A percentile compares a stretch with the other conserved stretches of the same genome.
phyloP scores from a whole-genome alignment of 2,329 filamentous ascomycete species.

The Pyrenochaeta sp. region DNA sequence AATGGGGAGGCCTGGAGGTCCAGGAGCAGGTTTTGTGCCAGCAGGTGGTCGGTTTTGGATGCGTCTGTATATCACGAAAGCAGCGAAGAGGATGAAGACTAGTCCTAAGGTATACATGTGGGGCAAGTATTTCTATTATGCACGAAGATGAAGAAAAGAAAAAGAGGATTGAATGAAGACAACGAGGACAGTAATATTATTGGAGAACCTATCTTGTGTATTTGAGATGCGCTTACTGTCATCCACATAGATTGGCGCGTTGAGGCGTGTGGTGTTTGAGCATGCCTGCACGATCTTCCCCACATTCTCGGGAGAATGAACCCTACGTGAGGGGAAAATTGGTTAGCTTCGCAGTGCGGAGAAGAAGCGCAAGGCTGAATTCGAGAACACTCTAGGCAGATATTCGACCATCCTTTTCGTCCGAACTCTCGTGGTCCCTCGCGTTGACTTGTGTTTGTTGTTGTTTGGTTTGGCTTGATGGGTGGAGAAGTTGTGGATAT shows the following conservation, averaged over 20 bases:
- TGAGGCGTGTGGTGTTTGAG: slow-evolving; percentile 2
- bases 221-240: slow-evolving; percentile 5
- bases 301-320: slow-evolving; percentile 17
- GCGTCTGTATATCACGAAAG: slow-evolving; percentile 19
- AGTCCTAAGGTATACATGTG: slow-evolving; percentile 28
- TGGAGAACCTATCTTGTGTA: neutral
- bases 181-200: neutral
- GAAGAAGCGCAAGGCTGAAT: neutral
- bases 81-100: slow-evolving; percentile 14
- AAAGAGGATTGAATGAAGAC: neutral
- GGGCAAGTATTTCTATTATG: slow-evolving; percentile 6
- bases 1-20: slow-evolving; percentile 34
- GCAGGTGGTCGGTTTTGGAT: slow-evolving; percentile 19
- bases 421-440: neutral
- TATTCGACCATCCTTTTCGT: neutral
- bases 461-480: too few species aligned
- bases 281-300: slow-evolving; percentile 13
- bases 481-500: too few species aligned
- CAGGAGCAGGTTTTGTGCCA: slow-evolving; percentile 26
- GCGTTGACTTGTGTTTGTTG: too few species aligned
- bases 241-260: neutral
- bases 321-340: slow-evolving; percentile 16
- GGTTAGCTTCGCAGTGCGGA: slow-evolving; percentile 8
- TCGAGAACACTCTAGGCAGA: neutral
- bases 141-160: neutral